These are phyloP conservation scores for Fraxinus americana DNA, from an alignment of 257 asterid species.

Conservation along the genomic window DNA sequence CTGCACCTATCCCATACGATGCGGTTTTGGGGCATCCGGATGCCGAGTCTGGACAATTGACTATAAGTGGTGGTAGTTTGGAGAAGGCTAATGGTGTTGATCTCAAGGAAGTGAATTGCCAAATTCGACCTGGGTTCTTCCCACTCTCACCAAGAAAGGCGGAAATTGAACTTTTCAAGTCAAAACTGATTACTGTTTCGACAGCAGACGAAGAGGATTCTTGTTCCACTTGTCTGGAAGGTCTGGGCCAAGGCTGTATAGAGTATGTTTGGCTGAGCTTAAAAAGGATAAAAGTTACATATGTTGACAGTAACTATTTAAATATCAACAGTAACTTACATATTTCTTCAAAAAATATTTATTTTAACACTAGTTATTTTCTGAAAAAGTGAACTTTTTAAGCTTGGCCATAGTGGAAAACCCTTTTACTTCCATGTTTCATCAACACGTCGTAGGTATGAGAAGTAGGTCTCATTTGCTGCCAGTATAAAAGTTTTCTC, in stretches of 20 bases:
- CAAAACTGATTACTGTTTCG: conserved; percentile 29
- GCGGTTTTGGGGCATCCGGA: conserved; percentile 51
- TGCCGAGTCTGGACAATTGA: conserved; percentile 31
- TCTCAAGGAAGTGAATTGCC: conserved; percentile 42
- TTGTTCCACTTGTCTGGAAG: conserved; percentile 92
- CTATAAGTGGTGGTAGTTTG: conserved; percentile 27
- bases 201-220: conserved; percentile 51
- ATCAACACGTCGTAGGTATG: not conserved
- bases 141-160: conserved; percentile 46
- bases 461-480: not conserved
- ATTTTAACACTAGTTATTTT: too few relatives aligned
- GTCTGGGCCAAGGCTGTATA: conserved; percentile 27
- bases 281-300: not conserved
- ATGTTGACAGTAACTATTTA: not conserved
- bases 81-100: conserved; percentile 29
- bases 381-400: not conserved
- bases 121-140: conserved; percentile 31
- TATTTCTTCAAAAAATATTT: not conserved
- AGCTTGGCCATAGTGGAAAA: not conserved
- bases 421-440: not conserved
- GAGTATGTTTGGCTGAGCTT: not conserved
- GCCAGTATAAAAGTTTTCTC: not conserved
- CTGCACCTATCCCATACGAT: conserved; percentile 71
- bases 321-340: not conserved
- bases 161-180: conserved; percentile 43